Base-by-base conservation (phyloP, 164 flowering plant species). In the Stephania yunnanensis region DNA sequence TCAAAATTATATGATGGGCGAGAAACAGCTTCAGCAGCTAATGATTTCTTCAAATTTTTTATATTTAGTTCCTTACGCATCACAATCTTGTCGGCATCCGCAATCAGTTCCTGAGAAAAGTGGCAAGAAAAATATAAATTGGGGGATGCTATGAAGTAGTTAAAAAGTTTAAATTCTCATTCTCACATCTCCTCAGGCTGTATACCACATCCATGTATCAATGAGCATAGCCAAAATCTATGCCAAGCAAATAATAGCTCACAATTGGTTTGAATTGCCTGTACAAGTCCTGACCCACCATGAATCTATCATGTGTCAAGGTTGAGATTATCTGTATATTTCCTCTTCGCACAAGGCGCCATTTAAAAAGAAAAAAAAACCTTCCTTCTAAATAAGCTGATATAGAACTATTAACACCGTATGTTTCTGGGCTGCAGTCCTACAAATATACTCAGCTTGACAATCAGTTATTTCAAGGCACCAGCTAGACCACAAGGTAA, bases 1-100 rank as follows among this genome's bases (percentile, higher is more conserved):
- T 91, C 91, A 77, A 84, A 89, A 71, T 81, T 78, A 50, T 97
- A 84, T 53, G 81, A 71, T 74, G 84, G 55, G 46, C 78, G 71
- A 5, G 81, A 42, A 77, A 73, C 82, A 74, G 87, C 69, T 81
- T 86, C 93, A 77, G 85, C 77, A 71, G 72, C 84, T 81, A 68
- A 78, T 44, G 88, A 83, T n/a, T 85, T 89, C 79, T 87, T 85
- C 75, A 86, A 29, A 84, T 94, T 97, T 75, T 70, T 83, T 77
- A 92, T 42, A 9, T 69, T 83, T 25, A 86, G 73, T 46, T 81
- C 76, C 84, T 89, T 93, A 2, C 85, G 73, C 73, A 50, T 81
- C 31, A 85, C 36, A 46, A 79, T 82, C 78, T 85, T 82, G 64
- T 90, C 98, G n/a, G 84, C 84, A 81, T 72, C 68, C 22, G 31